Base-by-base conservation (phyloP, 495 filamentous ascomycete genomes). In the Hypoxylon lienhwacheense region DNA sequence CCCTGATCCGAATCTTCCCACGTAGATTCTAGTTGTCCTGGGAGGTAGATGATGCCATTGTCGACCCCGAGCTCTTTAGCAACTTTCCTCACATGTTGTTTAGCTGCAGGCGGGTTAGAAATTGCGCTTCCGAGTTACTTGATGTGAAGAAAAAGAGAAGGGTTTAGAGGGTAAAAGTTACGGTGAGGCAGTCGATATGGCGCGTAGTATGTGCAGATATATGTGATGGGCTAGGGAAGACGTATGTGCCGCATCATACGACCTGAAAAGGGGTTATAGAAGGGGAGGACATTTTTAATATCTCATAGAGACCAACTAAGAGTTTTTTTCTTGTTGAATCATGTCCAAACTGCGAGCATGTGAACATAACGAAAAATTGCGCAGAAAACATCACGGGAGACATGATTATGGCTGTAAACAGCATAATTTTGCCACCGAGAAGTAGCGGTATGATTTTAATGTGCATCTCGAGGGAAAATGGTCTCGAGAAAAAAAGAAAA, bases 41-140 rank as follows among this genome's bases (percentile, higher is more conserved):
- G 70, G 6, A 88, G 72, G 63, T 79, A 84, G 40, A 88, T 80
- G 47, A 92, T 60, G 21, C 89, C 90, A 40, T 74, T 62, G 16
- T 74, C 67, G 34, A 77, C 74, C 2, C 79, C 80, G 20, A 95
- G 81, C 47, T 84, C 78, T 40, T 77, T 74, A 8, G 83, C 85
- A 10, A 91, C 88, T 33, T 81, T 85, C 53, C 80, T 81, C 32
- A 87, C 89, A 67, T 96, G 89, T 53, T 84, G 76, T 66, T 93
- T 95, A 22, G 90, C 90, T 91, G 51, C n/a, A 26, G 1, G 7
- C 32, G 22, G 21, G 55, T 55, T 55, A 62, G 47, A 34, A 31
- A 45, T 29, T 12, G 7, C 15, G 25, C 6, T 28, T 19, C 7
- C 24, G 26, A 2, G 3, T 7, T 21, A 8, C n/a, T 34, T 2